These are phyloP conservation scores for Suhomyces maxii DNA, from an alignment of 1,139 yeast species.

Conservation along the genomic window DNA sequence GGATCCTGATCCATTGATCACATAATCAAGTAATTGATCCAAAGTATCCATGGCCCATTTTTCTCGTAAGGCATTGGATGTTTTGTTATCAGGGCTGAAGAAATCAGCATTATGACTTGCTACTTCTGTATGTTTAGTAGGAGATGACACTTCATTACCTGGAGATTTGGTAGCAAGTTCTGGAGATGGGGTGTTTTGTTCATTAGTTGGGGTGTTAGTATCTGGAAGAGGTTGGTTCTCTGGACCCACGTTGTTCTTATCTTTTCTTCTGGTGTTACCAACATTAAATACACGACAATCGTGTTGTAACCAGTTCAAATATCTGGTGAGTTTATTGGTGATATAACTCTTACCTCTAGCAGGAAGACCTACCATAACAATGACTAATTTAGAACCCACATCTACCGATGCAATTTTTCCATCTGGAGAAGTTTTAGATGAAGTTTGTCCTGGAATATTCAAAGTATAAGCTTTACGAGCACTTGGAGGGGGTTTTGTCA, in stretches of 20 bases:
- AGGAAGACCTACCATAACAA: conserved; percentile 93
- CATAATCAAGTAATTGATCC: conserved; percentile 78
- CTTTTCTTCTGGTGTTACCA: conserved; percentile 85
- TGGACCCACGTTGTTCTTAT: conserved; percentile 68
- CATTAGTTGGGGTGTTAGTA: conserved; percentile 41
- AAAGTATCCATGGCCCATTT: conserved; percentile 96
- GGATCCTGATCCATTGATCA: conserved; percentile 77
- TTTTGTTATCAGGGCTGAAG: conserved; percentile 76
- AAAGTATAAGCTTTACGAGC: conserved; percentile 69
- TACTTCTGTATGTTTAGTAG: conserved; percentile 35
- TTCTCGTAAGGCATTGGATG: conserved; percentile 70
- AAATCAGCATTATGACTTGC: conserved; percentile 63
- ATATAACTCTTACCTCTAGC: conserved; percentile 93
- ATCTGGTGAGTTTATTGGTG: conserved; percentile 84
- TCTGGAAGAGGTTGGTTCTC: conserved; percentile 73
- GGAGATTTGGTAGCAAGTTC: conserved; percentile 15
- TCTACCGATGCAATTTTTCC: conserved; percentile 73
- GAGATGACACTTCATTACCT: conserved; percentile 5
- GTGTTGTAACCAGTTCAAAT: conserved; percentile 89
- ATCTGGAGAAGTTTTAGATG: conserved; percentile 79
- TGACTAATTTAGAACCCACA: conserved; percentile 80
- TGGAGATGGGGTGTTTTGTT: conserved; percentile 16
- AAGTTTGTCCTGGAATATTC: conserved; percentile 90
- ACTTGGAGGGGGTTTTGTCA: conserved; percentile 41
- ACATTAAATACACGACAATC: conserved; percentile 89